Evolutionary conservation across 225 moss, liverwort and hornwort genomes (phyloP), one percentile per base, ranked within the genome.

Genomic region (Climacium dendroides): DNA sequence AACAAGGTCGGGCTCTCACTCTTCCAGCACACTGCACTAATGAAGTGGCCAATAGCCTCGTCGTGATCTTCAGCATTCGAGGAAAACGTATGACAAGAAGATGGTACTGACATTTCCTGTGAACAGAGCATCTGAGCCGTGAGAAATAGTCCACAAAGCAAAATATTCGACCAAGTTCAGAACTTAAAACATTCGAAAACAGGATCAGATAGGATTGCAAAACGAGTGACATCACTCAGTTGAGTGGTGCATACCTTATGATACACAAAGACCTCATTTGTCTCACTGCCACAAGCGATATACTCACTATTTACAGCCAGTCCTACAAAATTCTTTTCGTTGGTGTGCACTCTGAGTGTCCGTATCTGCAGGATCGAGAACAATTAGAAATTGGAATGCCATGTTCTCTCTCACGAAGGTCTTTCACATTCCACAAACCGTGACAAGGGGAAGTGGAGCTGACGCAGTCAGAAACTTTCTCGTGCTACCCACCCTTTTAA

Each of bases 11-110:
- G 96, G 84, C 96, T 96, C 83, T 97, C 98, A 87, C 96, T 96
- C 92, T 97, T 99, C 98, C 98, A 99, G 86, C 98, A 99, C 53
- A 99, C 96, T 45, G 98, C 96, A 89, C 98, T 97, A 80, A 99
- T 96, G 87, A 99, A 99, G 85, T 91, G 91, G 70, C 79, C 65
- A 74, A 62, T 63, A 65, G 86, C 91, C 70, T 89, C 85, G 67
- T 90, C 90, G 45, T 78, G 48, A 37, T 86, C 90, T 67, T 90
- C 91, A 48, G 83, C 69, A 82, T 74, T 89, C 59, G 86, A 82
- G 65, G 84, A 79, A 64, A 92, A 94, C 78, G 79, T 86, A 85
- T 94, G 91, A 85, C 76, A 88, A 83, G 91, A 89, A 52, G 87
- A 81, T 85, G 94, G 91, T 24, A 86, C 91, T 54, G 94, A 92